phyloP scores from a whole-genome alignment of 805 yeast species.

The Wickerhamomyces rabaulensis region DNA sequence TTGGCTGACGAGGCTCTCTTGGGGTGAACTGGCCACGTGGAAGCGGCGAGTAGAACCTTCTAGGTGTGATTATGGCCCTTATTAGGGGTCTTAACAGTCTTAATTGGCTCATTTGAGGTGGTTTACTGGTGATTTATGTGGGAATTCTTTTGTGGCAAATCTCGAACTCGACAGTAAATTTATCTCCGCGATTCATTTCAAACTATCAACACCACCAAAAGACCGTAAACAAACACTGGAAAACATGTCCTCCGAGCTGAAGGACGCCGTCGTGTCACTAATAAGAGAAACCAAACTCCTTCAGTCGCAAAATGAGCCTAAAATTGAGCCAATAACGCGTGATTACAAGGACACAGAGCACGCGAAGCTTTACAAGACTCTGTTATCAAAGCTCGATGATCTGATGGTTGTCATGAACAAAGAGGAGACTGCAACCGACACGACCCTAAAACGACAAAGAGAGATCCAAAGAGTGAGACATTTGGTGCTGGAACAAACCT shows the following conservation, averaged over 20 bases:
- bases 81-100: background rate
- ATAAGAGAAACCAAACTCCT: background rate
- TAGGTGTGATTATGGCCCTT: background rate
- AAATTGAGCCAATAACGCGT: background rate
- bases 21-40: constrained; percentile 1
- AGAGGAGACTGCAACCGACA: background rate
- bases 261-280: background rate
- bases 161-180: no score
- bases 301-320: background rate
- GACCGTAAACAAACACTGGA: no score
- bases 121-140: no score
- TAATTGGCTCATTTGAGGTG: background rate
- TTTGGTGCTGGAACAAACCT: constrained; percentile 13
- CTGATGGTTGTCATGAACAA: constrained; percentile 16
- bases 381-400: constrained; percentile 24
- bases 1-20: constrained; percentile 5
- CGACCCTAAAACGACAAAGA: constrained; percentile 2
- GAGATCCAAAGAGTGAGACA: constrained; percentile 11
- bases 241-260: background rate
- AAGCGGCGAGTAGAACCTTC: constrained; percentile 7
- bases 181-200: no score
- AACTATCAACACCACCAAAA: no score
- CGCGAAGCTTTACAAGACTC: constrained; percentile 24
- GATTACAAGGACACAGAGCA: constrained; percentile 15
- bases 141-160: background rate